Evolutionary conservation across 805 yeast species (phyloP), one percentile per base, ranked within the genome.

Genomic region (Isabelozyma gotoi): DNA sequence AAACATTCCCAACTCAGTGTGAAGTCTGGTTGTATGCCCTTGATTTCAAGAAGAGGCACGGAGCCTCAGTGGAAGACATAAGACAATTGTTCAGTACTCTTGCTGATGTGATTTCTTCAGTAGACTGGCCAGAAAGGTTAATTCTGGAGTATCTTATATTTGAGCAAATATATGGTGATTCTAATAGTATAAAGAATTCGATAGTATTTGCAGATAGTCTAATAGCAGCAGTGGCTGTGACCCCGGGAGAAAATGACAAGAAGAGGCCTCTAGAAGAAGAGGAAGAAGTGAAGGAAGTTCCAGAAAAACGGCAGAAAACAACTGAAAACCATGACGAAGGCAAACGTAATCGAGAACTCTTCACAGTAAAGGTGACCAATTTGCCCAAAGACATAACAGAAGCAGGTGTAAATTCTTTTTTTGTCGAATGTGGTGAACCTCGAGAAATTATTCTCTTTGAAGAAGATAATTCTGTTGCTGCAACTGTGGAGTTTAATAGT

Each of bases 361-460:
- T 72, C 12, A 72, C 86, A 0, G 74, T 86, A 0, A 61, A 80
- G n/a, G 81, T 85, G 0, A 57, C 63, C 1, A 72, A 77, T 33
- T 50, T 86, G 2, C 77, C 84, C 0, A 31, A 44, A 0, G 56
- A 61, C 6, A 57, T 63, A 2, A 64, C 71, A 7, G 77, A 77
- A 40, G 45, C 51, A 2, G 67, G 69, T 3, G 39, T 85, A 1
- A 41, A 49, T 2, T 51, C 55, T 1, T 73, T 78, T 41, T 84
- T 88, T 55, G 46, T 59, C 32, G 85, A 79, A 19, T 87, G 91
- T 62, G 95, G 94, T 1, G 55, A 47, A 0, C 71, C 82, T 3
- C 54, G 61, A 27, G 71, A 71, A 14, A 49, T 79, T 1, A 60
- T 56, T 0, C 35, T 63, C 0, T 38, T 53, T 14, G 55, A 42